phyloP scores from a whole-genome alignment of 179 eudicot species.

The Amaranthus tricolor region DNA sequence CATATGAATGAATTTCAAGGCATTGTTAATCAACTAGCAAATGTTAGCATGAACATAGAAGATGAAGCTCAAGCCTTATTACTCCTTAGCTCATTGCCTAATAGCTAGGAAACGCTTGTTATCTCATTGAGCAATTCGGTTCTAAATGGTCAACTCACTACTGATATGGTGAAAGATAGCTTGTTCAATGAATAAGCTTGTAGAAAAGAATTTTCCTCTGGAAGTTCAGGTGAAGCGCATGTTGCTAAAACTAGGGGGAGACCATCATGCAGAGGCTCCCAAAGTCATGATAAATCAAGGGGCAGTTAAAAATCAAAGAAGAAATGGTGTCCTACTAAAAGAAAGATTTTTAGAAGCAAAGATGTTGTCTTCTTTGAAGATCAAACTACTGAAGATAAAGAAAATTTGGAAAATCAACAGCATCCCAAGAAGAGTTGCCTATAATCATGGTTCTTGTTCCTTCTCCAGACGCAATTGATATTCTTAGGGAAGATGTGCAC shows the following conservation, averaged over 20 bases:
- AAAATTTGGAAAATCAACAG: too few relatives aligned
- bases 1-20: slow-evolving; percentile 9
- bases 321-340: not conserved
- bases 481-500: too few relatives aligned
- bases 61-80: not conserved
- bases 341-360: too few relatives aligned
- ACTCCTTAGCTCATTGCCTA: not conserved
- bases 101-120: slow-evolving; percentile 6
- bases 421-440: too few relatives aligned
- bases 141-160: not conserved
- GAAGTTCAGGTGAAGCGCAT: not conserved
- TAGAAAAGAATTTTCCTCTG: not conserved
- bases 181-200: slow-evolving; percentile 12
- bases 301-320: not conserved
- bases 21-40: not conserved
- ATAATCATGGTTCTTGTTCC: too few relatives aligned
- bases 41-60: not conserved
- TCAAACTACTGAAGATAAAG: too few relatives aligned
- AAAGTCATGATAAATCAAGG: not conserved
- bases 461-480: too few relatives aligned
- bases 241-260: not conserved
- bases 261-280: too few relatives aligned
- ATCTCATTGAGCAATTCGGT: slow-evolving; percentile 6
- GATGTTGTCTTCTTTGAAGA: too few relatives aligned
- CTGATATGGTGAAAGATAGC: slow-evolving; percentile 1